Evolutionary conservation across 1,284 basidiomycete genomes (phyloP), one percentile per base, ranked within the genome.

Genomic region (Pholiota adiposa): DNA sequence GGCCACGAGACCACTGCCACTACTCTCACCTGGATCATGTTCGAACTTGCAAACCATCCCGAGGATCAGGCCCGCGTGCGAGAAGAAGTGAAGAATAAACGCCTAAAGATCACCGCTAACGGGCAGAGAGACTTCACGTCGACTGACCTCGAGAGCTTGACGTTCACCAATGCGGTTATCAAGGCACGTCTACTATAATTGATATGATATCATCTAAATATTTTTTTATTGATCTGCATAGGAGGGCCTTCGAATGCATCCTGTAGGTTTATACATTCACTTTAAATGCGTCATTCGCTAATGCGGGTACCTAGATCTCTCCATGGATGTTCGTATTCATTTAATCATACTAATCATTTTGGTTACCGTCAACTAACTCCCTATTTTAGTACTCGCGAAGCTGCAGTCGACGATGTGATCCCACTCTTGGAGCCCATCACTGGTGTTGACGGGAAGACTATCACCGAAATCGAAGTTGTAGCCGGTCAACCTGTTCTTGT

Each of bases 1-100:
- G 58, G 58, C 12, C 58, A 59, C 21, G 73, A 74, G 51, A 73
- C 71, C 1, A 72, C 73, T 1, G 71, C 72, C 0, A 69, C 62
- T 21, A 65, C 67, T 8, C 58, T 74, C 7, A 61, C 68, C 3
- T 67, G 69, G 29, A 65, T 62, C 23, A 44, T 74, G 31, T 63
- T 68, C 40, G 60, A 70, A 29, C 58, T 74, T 16, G 59, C 65
- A 23, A 36, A 48, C 0, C 55, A 71, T 36, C 67, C 63, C 2
- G 63, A 70, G 4, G 65, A 67, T 14, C 73, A 74, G 51, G 67
- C 69, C 8, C 65, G 63, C 21, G 62, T 73, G 19, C 70, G 70
- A 3, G 23, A 63, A 16, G 71, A 73, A 54, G 43, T 59, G 14
- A 41, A 19, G 19, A 55, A 25, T 18, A 59, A 59, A 31, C 52